Percentiles rank a stretch among this genome's conserved stretches.
Conservation (phyloP, 768 basidiomycete genomes). For the Tricholoma furcatifolium region DNA sequence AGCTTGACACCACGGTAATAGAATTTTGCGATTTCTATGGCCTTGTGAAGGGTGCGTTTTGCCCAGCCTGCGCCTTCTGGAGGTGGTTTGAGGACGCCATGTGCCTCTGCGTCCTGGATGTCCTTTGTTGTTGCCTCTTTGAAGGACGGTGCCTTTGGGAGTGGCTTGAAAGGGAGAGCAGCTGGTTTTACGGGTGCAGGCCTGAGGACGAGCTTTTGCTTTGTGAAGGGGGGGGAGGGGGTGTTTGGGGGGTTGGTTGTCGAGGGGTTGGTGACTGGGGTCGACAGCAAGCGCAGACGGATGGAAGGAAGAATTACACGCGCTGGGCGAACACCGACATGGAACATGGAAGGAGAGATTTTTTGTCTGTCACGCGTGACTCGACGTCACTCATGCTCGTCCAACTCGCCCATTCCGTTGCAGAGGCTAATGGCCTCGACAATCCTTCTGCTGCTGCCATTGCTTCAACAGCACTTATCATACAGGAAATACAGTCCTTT, state of each 20-base stretch:
- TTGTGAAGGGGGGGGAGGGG: constrained; percentile 26
- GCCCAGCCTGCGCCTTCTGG: constrained; percentile 60
- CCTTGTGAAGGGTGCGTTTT: constrained; percentile 47
- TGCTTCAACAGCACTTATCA: constrained; percentile 19
- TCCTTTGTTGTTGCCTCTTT: constrained; percentile 61
- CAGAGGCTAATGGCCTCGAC: constrained; percentile 8
- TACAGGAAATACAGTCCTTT: constrained; percentile 16
- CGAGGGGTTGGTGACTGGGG: constrained; percentile 21
- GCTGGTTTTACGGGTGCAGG: constrained; percentile 57
- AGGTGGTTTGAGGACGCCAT: constrained; percentile 68
- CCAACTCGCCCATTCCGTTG: constrained; percentile 8
- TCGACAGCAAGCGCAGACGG: constrained; percentile 15
- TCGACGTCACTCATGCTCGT: constrained; percentile 12
- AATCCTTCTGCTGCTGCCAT: constrained; percentile 9
- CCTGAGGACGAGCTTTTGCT: constrained; percentile 57
- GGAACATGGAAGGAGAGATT: constrained; percentile 14
- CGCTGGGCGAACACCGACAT: constrained; percentile 9
- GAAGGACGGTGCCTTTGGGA: constrained; percentile 27
- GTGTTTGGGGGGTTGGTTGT: constrained; percentile 5
- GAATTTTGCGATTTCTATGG: constrained; percentile 69
- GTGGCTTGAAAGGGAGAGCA: constrained; percentile 27
- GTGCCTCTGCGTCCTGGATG: constrained; percentile 60
- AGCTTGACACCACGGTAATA: constrained; percentile 77
- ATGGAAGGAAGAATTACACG: constrained; percentile 2
- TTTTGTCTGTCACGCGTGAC: constrained; percentile 18